Evolutionary conservation across 768 basidiomycete species (phyloP).

Genomic region (Leucocoprinus leucothites): DNA sequence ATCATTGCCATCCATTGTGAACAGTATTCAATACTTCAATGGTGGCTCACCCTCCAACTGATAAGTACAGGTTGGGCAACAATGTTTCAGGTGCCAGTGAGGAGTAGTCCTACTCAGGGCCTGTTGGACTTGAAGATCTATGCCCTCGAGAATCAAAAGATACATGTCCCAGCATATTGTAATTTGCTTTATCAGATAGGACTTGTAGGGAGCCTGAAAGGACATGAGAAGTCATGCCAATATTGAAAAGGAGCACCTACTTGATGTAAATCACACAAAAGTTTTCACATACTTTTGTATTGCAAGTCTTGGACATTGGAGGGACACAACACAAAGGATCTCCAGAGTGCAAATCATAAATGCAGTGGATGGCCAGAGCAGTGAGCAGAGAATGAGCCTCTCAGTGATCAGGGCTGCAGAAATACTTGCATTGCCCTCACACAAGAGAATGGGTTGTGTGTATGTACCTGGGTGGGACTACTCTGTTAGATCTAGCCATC

Average conservation of each 20-base stretch:
- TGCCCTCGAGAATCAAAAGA: conserved; percentile 11
- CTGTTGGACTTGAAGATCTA: conserved; percentile 14
- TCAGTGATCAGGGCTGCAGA: conserved; percentile 18
- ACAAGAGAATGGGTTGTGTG: background rate
- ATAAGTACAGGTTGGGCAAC: conserved; percentile 18
- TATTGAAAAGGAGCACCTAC: background rate
- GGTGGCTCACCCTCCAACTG: conserved; percentile 19
- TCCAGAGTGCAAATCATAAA: conserved; percentile 21
- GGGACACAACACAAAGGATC: conserved; percentile 16
- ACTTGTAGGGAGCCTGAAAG: conserved; percentile 14
- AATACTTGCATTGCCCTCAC: background rate
- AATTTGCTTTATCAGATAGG: conserved; percentile 19
- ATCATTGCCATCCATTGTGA: conserved; percentile 27
- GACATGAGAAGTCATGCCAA: too few species aligned
- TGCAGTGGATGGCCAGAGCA: conserved; percentile 16
- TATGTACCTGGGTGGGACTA: too few species aligned
- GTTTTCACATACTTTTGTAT: conserved; percentile 25
- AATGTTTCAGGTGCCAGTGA: conserved; percentile 12
- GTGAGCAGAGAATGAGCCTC: conserved; percentile 23
- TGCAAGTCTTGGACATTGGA: conserved; percentile 22
- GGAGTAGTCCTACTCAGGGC: conserved; percentile 22
- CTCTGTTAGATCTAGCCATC: background rate
- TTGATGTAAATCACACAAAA: conserved; percentile 26
- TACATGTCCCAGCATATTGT: conserved; percentile 24
- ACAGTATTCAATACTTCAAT: conserved; percentile 19